Base-by-base conservation (phyloP, 805 yeast genomes). In the Myxozyma nipponensis region DNA sequence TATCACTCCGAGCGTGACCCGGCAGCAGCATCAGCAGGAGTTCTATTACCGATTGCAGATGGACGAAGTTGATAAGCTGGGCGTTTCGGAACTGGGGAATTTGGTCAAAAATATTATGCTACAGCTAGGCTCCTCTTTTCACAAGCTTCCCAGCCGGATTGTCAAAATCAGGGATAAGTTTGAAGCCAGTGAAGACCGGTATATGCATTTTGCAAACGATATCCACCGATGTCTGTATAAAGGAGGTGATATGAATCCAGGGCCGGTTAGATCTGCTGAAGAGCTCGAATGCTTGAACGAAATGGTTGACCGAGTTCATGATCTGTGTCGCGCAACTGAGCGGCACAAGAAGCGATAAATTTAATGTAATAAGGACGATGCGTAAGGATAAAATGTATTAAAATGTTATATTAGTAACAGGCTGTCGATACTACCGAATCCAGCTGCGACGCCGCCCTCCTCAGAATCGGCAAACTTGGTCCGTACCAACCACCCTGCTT, bases 371-470 rank as follows among this genome's bases (percentile, higher is more conserved):
- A 28, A 28, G 7, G 32, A n/a, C 32, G 13, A 28, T 28, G 32
- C n/a, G n/a, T n/a, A n/a, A n/a, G n/a, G n/a, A n/a, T n/a, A n/a
- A n/a, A n/a, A n/a, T n/a, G n/a, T n/a, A n/a, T n/a, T n/a, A n/a
- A n/a, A 28, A 28, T 28, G 6, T 73, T 62, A 64, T 10, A 63
- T 58, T 38, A 87, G 70, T 53, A 81, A 79, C 34, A 89, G 75
- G 63, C 89, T 85, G 68, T 93, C 98, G 37, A 93, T 86, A 68
- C 97, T 89, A 4, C 98, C 99, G 69, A 86, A 91, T 1, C 99
- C 99, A 15, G 98, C 98, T 21, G 98, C 98, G 30, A 93, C 97
- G 36, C 99, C 99, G 35, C 98, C 98, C 72, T 93, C 99, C 68
- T 93, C 83, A 47, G 95, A 84, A 2, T 84, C 72, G 57, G 86